Evolutionary conservation across 495 filamentous ascomycete species (phyloP).

Genomic region (Xylaria longipes): DNA sequence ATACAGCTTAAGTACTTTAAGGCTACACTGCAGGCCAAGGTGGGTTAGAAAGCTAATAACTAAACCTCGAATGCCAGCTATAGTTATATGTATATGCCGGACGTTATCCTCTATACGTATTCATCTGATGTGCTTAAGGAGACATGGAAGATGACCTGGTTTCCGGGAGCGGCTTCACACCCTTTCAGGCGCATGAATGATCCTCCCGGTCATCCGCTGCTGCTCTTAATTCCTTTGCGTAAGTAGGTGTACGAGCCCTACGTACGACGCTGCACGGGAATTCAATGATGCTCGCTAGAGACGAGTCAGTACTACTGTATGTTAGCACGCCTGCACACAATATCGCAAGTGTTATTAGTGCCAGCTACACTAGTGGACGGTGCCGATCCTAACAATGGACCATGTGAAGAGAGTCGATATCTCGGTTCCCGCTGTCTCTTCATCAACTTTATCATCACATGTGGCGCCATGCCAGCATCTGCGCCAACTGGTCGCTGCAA

Average conservation of each 20-base stretch:
- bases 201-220: slow-evolving; percentile 15
- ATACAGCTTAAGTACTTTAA: too few species aligned
- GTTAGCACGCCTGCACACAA: background rate
- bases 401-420: background rate
- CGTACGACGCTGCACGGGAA: background rate
- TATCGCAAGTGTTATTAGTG: background rate
- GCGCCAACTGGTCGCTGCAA: slow-evolving; percentile 10
- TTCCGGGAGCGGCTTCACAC: slow-evolving; percentile 19
- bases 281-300: background rate
- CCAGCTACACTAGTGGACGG: background rate
- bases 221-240: background rate
- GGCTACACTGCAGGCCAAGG: background rate
- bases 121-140: slow-evolving; percentile 2
- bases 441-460: background rate
- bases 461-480: slow-evolving; percentile 18
- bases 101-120: background rate
- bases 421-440: background rate
- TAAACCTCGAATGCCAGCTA: background rate
- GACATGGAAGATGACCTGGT: slow-evolving; percentile 2
- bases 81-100: background rate
- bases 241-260: background rate
- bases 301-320: background rate
- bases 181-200: slow-evolving; percentile 19
- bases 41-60: background rate
- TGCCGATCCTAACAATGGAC: background rate